Evolutionary conservation across 2,329 filamentous ascomycete genomes (phyloP).

Genomic region (Trichoderma simmonsii): DNA sequence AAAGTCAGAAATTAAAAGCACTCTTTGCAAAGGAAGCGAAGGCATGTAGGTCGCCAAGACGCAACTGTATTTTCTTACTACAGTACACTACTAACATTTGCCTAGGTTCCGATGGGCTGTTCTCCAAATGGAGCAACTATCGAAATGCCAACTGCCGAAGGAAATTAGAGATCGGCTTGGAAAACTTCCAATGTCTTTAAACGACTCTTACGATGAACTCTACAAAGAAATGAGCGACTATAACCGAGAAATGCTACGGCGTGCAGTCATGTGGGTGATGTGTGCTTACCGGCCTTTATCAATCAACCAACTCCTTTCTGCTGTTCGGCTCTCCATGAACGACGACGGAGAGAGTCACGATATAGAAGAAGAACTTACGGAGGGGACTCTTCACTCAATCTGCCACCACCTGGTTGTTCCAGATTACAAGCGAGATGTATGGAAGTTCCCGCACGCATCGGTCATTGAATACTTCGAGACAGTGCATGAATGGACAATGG

Average conservation of each 20-base stretch:
- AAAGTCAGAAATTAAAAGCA: neutral
- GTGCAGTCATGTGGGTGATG: neutral
- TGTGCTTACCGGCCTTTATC: neutral
- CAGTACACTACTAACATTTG: neutral
- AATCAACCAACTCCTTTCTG: neutral
- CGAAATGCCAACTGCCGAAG: neutral
- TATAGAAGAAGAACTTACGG: neutral
- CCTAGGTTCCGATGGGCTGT: constrained; percentile 5
- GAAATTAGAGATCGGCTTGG: neutral
- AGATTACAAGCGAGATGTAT: neutral
- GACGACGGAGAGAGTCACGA: neutral
- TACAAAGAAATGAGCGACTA: neutral
- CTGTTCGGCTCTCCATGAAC: neutral
- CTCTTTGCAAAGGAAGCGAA: neutral
- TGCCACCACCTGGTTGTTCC: neutral
- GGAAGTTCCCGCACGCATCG: constrained; percentile 7
- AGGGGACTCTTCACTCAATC: neutral
- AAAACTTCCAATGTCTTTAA: constrained; percentile 7
- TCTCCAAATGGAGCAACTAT: constrained; percentile 1
- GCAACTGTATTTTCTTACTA: neutral
- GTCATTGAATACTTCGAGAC: constrained; percentile 12
- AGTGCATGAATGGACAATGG: neutral
- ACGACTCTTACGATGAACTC: neutral
- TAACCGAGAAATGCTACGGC: neutral
- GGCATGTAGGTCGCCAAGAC: neutral